A percentile compares a stretch with the other conserved stretches of the same genome.
Evolutionary conservation across 129 eudicot genomes (phyloP).

Genomic region (Dittrichia graveolens): DNA sequence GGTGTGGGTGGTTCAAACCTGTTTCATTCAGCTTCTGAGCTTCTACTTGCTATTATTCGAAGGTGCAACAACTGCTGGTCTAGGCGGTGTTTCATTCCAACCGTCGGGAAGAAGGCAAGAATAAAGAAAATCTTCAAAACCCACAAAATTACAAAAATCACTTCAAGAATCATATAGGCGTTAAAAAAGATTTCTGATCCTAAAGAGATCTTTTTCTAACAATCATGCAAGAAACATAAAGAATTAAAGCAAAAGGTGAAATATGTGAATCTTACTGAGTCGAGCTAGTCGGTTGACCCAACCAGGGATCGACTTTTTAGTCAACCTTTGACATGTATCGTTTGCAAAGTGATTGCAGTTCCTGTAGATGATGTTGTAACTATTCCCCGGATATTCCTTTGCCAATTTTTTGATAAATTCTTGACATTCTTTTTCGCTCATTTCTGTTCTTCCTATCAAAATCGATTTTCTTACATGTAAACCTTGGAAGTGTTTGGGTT

Average conservation of each 20-base stretch:
- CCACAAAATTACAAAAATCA: slow-evolving; percentile 14
- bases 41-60: slow-evolving; percentile 45
- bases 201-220: not conserved
- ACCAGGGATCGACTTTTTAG: slow-evolving; percentile 75
- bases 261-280: slow-evolving; percentile 55
- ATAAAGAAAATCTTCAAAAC: slow-evolving; percentile 68
- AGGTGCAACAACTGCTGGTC: slow-evolving; percentile 45
- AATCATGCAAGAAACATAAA: not conserved
- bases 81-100: slow-evolving; percentile 61
- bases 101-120: slow-evolving; percentile 82
- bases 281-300: slow-evolving; percentile 95
- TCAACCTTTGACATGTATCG: slow-evolving; percentile 65
- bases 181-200: not conserved
- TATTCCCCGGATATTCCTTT: slow-evolving; percentile 68
- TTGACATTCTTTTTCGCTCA: slow-evolving; percentile 66
- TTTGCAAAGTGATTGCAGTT: slow-evolving; percentile 93
- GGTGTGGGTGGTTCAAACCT: slow-evolving; percentile 37
- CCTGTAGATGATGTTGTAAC: slow-evolving; percentile 71
- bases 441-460: slow-evolving; percentile 76
- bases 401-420: slow-evolving; percentile 65
- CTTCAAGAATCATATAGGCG: not conserved
- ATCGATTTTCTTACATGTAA: slow-evolving; percentile 78
- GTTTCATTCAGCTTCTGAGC: slow-evolving; percentile 48
- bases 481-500: slow-evolving; percentile 85
- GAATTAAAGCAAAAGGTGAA: not conserved